Base-by-base conservation (phyloP, 495 filamentous ascomycete genomes). In the Xylaria telfairii region DNA sequence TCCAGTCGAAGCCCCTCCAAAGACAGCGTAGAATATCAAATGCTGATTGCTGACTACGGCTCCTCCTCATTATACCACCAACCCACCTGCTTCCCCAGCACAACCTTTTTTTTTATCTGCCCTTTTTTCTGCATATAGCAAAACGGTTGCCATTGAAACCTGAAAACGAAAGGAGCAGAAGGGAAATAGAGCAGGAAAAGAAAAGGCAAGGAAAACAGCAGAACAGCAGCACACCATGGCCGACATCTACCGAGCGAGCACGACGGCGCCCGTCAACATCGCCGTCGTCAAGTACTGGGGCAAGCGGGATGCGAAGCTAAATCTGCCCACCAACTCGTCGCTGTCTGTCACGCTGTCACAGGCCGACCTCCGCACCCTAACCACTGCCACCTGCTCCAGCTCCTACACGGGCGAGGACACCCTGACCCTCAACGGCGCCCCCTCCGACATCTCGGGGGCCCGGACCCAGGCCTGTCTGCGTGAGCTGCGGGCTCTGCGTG, bases 221-320 rank as follows among this genome's bases (percentile, higher is more conserved):
- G 19, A 21, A 53, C 26, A 49, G 51, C 41, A 24, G 51, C 41
- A 24, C 37, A 47, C 24, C 39, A 89, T 89, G 87, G 78, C 84
- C 30, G 82, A 85, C 49, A 81, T 98, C 76, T 94, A 95, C 85
- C 90, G 92, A 76, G 94, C 96, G 63, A 97, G 92, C 83, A 98
- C 95, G 56, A 97, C 94, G 42, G 96, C 96, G 30, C 96, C 96
- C 19, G 96, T 99, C 74, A 99, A 99, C 85, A 99, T 99, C 77
- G 96, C 96, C 67, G 96, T 99, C 44, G 95, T 99, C 81, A 99
- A 99, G 93, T 99, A 99, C 86, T 99, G 96, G 96, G 96, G 96
- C 71, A 98, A 98, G 83, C 93, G 96, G 54, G 93, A 98, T 83
- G 80, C 92, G 21, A 91, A 90, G 73, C 88, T 98, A 68, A 98